Evolutionary conservation across 1,284 basidiomycete genomes (phyloP), one percentile per base, ranked within the genome.

Genomic region (Ustilago xerochloae): DNA sequence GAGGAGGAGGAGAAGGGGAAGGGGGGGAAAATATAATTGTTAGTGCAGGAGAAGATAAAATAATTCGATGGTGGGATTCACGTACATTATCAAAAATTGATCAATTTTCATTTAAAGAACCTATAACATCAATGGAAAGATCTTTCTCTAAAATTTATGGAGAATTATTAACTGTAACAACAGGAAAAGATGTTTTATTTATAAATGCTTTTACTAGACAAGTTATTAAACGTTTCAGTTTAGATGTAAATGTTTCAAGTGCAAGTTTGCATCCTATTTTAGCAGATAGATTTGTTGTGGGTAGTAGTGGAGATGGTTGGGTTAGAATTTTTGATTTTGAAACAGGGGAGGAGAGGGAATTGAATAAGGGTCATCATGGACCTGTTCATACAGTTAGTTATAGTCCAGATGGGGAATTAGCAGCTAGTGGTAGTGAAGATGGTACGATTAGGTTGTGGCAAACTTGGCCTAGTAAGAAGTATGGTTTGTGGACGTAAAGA

Each of bases 371-470:
- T 6, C 97, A 99, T 84, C 96, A 99, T 84, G 96, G 96, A 15
- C 95, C 96, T 13, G 96, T 97, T 12, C 93, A 97, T 80, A 93
- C 92, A 65, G 92, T 97, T 39, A 91, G 92, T 76, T 99, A 92
- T 86, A 93, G 91, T 82, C 97, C 96, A 0, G 96, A 99, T 84
- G 97, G 96, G n/a, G 95, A 99, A 87, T 89, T 97, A 87, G 98
- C 93, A 83, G 96, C 96, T 22, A 94, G 92, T 81, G 97, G 96
- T 52, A 94, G 92, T 78, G 96, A 94, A 90, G 84, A 86, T 61
- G 81, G 75, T 48, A 97, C 95, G 2, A 97, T 98, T 80, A 90
- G 95, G 54, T 87, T 98, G 52, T 98, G 96, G 96, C 95, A 97
- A 86, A 96, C 93, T 16, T 92, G 90, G 32, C 94, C 95, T 1